These are phyloP conservation scores for Rhododendron vialii DNA, from an alignment of 148 eudicot species.

Conservation along the genomic window DNA sequence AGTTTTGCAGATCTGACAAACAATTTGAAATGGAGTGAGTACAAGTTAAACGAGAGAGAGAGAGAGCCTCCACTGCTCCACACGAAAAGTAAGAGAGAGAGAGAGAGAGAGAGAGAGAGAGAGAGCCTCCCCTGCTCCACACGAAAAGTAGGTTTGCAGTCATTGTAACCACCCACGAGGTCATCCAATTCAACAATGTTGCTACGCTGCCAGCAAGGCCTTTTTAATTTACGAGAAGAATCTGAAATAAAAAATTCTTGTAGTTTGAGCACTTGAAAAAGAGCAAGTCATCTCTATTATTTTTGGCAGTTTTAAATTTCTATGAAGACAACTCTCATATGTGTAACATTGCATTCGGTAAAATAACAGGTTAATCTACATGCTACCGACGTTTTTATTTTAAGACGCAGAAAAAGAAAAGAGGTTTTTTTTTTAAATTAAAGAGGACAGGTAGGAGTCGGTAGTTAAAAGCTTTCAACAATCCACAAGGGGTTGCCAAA, in stretches of 20 bases:
- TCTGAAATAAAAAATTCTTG: constrained; percentile 27
- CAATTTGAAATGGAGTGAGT: no score
- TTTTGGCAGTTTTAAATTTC: background rate
- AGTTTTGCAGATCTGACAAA: no score
- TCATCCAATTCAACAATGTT: constrained; percentile 56
- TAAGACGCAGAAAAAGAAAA: background rate
- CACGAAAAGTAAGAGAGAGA: constrained; percentile 32
- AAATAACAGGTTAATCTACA: background rate
- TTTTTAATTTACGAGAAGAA: constrained; percentile 63
- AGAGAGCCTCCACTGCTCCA: constrained; percentile 46
- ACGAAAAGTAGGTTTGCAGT: constrained; percentile 56
- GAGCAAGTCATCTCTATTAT: background rate
- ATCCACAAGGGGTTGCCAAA: background rate
- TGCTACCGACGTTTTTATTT: background rate
- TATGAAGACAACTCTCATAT: background rate
- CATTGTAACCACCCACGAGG: constrained; percentile 62
- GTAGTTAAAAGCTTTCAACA: background rate
- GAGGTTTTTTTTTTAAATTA: background rate
- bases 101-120: constrained; percentile 22
- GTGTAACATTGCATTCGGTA: background rate
- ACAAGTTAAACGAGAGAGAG: constrained; percentile 12
- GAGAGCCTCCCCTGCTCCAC: constrained; percentile 46
- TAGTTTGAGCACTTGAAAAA: background rate
- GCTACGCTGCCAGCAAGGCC: constrained; percentile 81
- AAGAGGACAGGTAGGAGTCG: background rate